Base-by-base conservation (phyloP, 768 basidiomycete species). In the Lepiota venenata region DNA sequence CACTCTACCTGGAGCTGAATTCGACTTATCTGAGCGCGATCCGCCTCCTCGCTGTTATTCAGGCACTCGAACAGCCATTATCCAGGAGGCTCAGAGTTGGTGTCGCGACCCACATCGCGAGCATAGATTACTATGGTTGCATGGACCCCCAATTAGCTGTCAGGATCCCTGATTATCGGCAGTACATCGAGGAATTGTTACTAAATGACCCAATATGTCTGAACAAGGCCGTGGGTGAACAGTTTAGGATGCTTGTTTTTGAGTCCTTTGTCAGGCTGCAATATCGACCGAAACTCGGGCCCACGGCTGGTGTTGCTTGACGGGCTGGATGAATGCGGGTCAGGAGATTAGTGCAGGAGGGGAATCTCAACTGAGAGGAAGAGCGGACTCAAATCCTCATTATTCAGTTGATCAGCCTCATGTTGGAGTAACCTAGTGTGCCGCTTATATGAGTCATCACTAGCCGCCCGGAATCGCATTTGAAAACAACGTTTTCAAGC, bases 321-420 rank as follows among this genome's bases (percentile, higher is more conserved):
- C 43, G 66, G 64, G 4, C 51, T 69, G 2, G 67, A 69, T 39
- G 67, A 65, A 49, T 66, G 65, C 10, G 32, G 32, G 32, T 8
- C 32, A 9, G 32, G 32, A 32, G 32, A 11, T 32, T 8, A 32
- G n/a, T 11, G 6, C 10, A 32, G 32, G 32, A 2, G 32, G 10
- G 10, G 32, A 32, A 8, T 32, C 32, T 32, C 32, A 9, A 11
- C 32, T n/a, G 32, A 18, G 42, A 57, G 1, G 58, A 43, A 25
- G 21, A 53, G 3, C 32, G 50, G n/a, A 25, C 47, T 2, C 65
- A 64, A 27, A 37, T 18, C 11, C 43, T 56, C 16, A 44, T 66
- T 16, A 48, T 67, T 4, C 18, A 35, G 2, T 21, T 50, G 9
- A 55, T 64, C 14, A 40, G 16, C 1, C 27, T 32, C 6, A 29